A percentile compares a stretch with the other conserved stretches of the same genome.
Conservation (phyloP, 2,329 filamentous ascomycete genomes). For the Trichophyton benhamiae region DNA sequence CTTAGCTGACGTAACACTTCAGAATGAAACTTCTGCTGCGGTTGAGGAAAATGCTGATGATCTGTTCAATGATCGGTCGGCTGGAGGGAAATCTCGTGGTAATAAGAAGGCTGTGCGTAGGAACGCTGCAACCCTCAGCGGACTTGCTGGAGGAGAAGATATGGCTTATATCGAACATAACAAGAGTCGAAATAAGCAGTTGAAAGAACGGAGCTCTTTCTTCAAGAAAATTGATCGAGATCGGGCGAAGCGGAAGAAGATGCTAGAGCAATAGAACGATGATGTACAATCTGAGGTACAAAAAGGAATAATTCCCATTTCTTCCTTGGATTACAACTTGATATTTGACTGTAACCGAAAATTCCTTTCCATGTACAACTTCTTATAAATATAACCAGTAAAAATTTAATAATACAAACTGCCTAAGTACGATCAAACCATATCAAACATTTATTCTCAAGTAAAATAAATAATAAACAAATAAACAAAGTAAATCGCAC, state of each 20-base stretch:
- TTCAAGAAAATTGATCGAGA: constrained; percentile 56
- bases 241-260: constrained; percentile 44
- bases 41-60: constrained; percentile 60
- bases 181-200: constrained; percentile 55
- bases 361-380: too few relatives aligned
- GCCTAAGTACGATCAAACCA: too few relatives aligned
- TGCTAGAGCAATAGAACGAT: constrained; percentile 15
- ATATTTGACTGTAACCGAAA: too few relatives aligned
- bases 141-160: constrained; percentile 80
- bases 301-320: too few relatives aligned
- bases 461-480: background rate
- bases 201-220: constrained; percentile 52
- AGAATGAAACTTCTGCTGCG: constrained; percentile 63
- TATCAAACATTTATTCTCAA: too few relatives aligned
- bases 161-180: constrained; percentile 94
- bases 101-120: constrained; percentile 54
- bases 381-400: too few relatives aligned
- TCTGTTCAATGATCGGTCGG: constrained; percentile 48
- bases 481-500: background rate
- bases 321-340: too few relatives aligned
- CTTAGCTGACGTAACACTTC: constrained; percentile 75
- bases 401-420: too few relatives aligned
- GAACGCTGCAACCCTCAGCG: constrained; percentile 72
- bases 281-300: background rate
- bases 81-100: constrained; percentile 27